Evolutionary conservation across 305 asterid genomes (phyloP).

Genomic region (Solanum hybrid): DNA sequence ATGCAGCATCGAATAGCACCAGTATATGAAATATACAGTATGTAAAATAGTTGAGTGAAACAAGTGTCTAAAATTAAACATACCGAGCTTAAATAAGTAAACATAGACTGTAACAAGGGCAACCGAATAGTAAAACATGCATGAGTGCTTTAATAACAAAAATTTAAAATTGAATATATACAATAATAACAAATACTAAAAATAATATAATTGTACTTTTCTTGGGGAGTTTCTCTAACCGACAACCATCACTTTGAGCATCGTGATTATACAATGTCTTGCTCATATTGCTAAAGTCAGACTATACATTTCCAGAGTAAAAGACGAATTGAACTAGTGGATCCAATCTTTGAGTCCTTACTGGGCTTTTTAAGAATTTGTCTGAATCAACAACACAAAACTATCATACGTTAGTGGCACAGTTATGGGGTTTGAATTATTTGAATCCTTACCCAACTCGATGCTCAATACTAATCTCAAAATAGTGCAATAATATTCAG

Average conservation of each 20-base stretch:
- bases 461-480: neutral
- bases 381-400: neutral
- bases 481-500: neutral
- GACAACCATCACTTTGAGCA: neutral
- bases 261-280: neutral
- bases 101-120: neutral
- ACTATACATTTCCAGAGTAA: neutral
- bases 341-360: neutral
- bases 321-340: neutral
- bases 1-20: neutral
- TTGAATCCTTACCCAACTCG: neutral
- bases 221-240: neutral
- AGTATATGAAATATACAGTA: rapidly evolving
- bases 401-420: neutral
- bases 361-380: neutral
- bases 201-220: neutral
- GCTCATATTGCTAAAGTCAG: neutral
- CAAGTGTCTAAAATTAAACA: neutral
- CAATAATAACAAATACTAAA: neutral
- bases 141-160: neutral
- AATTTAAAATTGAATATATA: neutral
- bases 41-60: neutral
- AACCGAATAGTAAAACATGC: neutral
- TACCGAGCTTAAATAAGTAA: too few relatives aligned
- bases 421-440: neutral